A percentile compares a stretch with the other conserved stretches of the same genome.
phyloP scores from a whole-genome alignment of 1,139 yeast species.

The Nakaseomyces uthaithaninus region DNA sequence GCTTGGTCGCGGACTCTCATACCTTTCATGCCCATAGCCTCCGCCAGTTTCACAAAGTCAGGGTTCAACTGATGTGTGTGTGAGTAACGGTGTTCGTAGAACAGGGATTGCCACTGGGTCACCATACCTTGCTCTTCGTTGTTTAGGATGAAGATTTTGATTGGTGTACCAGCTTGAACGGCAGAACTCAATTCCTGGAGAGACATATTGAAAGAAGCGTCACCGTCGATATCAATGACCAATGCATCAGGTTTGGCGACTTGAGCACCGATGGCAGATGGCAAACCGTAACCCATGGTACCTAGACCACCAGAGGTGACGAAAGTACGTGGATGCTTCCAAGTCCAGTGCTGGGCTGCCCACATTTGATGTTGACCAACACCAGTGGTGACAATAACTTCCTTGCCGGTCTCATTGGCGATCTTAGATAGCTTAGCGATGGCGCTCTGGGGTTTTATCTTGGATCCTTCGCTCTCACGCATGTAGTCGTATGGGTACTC shows the following conservation, averaged over 20 bases:
- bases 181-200: slow-evolving; percentile 88
- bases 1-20: slow-evolving; percentile 62
- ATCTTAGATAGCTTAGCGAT: slow-evolving; percentile 70
- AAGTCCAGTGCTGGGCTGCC: slow-evolving; percentile 96
- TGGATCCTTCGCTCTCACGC: slow-evolving; percentile 66
- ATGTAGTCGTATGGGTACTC: slow-evolving; percentile 80
- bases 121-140: slow-evolving; percentile 99
- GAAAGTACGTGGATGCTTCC: slow-evolving; percentile 86
- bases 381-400: slow-evolving; percentile 88
- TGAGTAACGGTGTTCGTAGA: slow-evolving; percentile 92
- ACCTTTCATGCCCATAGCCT: slow-evolving; percentile 86
- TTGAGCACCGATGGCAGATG: slow-evolving; percentile 98
- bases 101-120: slow-evolving; percentile 97
- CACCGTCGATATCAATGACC: slow-evolving; percentile 96
- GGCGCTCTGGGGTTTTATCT: slow-evolving; percentile 88
- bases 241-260: slow-evolving; percentile 89
- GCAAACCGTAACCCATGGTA: slow-evolving; percentile 96
- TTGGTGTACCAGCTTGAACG: slow-evolving; percentile 85
- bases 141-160: slow-evolving; percentile 80
- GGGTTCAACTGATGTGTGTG: slow-evolving; percentile 97
- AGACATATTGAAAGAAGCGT: slow-evolving; percentile 97
- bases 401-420: slow-evolving; percentile 55
- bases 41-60: slow-evolving; percentile 84
- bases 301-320: slow-evolving; percentile 98
- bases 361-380: slow-evolving; percentile 99